phyloP scores from a whole-genome alignment of 352 stramenopile genomes.

The Phytophthora vignae region DNA sequence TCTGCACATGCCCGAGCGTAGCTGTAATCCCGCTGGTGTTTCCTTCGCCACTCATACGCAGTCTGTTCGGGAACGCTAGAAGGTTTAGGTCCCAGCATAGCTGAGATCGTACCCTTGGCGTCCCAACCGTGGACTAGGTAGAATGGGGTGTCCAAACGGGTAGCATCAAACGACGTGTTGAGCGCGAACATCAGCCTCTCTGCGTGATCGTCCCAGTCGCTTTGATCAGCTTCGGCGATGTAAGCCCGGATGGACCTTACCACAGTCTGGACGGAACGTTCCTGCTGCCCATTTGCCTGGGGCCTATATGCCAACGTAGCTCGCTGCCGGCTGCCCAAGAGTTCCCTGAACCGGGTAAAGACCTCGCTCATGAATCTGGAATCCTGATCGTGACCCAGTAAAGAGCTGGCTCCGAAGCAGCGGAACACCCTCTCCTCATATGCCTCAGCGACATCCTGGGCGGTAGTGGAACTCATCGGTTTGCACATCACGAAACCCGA shows the following conservation, averaged over 20 bases:
- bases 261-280: too few species aligned
- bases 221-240: too few species aligned
- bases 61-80: not conserved
- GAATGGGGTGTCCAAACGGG: not conserved
- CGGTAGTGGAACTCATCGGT: not conserved
- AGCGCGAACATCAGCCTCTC: not conserved
- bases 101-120: not conserved
- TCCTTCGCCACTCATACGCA: conserved; percentile 10
- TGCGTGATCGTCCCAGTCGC: too few species aligned
- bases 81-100: not conserved
- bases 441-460: not conserved
- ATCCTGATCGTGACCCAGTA: not conserved
- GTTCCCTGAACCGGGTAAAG: too few species aligned
- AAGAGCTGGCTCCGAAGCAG: not conserved
- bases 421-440: not conserved
- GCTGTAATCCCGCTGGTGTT: conserved; percentile 14
- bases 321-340: too few species aligned
- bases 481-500: not conserved
- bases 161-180: not conserved
- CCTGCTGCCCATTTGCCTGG: too few species aligned
- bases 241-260: too few species aligned
- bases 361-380: too few species aligned
- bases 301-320: too few species aligned
- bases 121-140: not conserved
- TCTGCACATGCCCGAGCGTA: conserved; percentile 9